Base-by-base conservation (phyloP, 2,329 filamentous ascomycete species). In the Alternaria sp. region DNA sequence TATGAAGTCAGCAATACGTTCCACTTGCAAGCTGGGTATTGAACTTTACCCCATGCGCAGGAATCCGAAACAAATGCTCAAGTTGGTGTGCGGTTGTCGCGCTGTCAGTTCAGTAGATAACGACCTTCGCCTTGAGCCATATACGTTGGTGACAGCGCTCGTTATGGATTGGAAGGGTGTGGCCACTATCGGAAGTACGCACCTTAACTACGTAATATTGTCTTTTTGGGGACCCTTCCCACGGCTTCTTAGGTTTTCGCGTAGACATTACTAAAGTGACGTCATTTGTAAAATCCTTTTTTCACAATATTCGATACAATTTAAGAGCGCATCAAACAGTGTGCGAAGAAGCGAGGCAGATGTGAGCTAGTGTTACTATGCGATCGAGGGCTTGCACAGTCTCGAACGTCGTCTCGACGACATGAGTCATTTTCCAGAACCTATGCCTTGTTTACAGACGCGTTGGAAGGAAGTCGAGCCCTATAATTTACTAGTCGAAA, bases 1-100 rank as follows among this genome's bases (percentile, higher is more conserved):
- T 68, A 74, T 71, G 2, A 30, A 38, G 47, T 57, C 53, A 57
- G 46, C 18, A 48, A 28, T 11, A 30, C 24, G 32, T 44, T 34
- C 20, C 14, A 54, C 28, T 7, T 16, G 24, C 11, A 30, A 30
- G 39, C 18, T 42, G 28, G 9, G 32, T 26, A 39, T 39, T 6
- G 41, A 38, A 46, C 24, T 24, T 52, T 55, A 59, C 57, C 57
- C 57, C 57, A 59, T 59, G 24, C 42, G 36, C 51, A 39, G 53
- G 44, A 30, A 57, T 26, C 47, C 20, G 34, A 42, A 36, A 36
- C 54, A 41, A 41, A 39, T 30, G n/a, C 39, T 57, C 47, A 42
- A 57, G 42, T 57, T 36, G 42, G 43, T 36, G 7, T 57, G 47
- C 57, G 42, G 28, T 48, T 61, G 41, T 48, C 36, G 48, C 47